These are phyloP conservation scores for Tetrapisispora namnaoensis DNA, from an alignment of 805 yeast genomes.

Conservation along the genomic window DNA sequence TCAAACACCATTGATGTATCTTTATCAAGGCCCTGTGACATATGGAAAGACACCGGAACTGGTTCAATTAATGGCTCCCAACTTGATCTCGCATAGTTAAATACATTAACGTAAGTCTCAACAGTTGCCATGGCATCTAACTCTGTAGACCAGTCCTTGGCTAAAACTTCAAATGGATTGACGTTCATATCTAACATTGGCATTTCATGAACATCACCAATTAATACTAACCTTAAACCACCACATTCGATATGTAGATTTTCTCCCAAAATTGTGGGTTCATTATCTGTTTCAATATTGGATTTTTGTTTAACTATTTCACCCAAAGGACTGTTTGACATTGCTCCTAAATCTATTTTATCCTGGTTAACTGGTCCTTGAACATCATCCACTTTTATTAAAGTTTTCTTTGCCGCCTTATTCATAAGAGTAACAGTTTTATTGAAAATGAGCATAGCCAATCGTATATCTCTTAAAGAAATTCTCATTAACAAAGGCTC, in stretches of 20 bases:
- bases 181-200: constrained; percentile 75
- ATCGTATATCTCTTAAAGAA: constrained; percentile 74
- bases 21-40: constrained; percentile 39
- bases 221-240: constrained; percentile 70
- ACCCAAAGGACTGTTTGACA: not conserved
- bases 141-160: constrained; percentile 81
- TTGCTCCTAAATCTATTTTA: constrained; percentile 3
- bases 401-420: constrained; percentile 3
- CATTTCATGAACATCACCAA: constrained; percentile 85
- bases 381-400: not conserved
- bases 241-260: constrained; percentile 54
- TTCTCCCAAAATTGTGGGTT: constrained; percentile 50
- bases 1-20: constrained; percentile 48
- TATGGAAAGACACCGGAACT: constrained; percentile 69
- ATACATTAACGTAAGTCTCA: constrained; percentile 61
- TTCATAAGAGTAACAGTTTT: constrained; percentile 50
- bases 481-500: constrained; percentile 77
- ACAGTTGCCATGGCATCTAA: constrained; percentile 58
- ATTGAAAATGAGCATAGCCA: constrained; percentile 67
- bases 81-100: constrained; percentile 78
- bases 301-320: not conserved
- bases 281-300: constrained; percentile 27
- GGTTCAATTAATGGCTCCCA: constrained; percentile 95
- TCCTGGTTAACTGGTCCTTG: too few relatives aligned
- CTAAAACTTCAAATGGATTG: constrained; percentile 55